Conservation (phyloP, 495 filamentous ascomycete genomes). For the Penicillium diatomitis region DNA sequence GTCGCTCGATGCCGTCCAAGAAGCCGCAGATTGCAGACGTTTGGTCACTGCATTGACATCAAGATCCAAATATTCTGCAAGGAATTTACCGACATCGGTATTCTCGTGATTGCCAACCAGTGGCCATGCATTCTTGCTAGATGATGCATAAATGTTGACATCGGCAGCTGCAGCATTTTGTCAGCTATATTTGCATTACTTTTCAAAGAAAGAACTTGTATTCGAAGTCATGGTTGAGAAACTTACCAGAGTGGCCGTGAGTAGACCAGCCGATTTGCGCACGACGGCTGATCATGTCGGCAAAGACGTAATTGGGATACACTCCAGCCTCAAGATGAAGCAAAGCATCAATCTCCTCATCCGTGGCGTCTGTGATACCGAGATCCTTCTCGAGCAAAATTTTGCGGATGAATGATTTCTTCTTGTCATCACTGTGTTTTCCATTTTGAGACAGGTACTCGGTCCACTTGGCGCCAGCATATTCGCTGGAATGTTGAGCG, state of each 20-base stretch:
- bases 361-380: conserved; percentile 64
- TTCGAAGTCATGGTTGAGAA: background rate
- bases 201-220: background rate
- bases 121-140: conserved; percentile 32
- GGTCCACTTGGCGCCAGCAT: conserved; percentile 50
- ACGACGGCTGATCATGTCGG: conserved; percentile 75
- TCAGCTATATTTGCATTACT: conserved; percentile 9
- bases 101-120: conserved; percentile 88
- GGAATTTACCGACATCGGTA: conserved; percentile 77
- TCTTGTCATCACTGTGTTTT: conserved; percentile 13
- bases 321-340: conserved; percentile 39
- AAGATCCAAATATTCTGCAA: conserved; percentile 69
- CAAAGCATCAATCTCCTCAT: conserved; percentile 60
- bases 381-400: conserved; percentile 55
- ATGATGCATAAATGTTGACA: conserved; percentile 81
- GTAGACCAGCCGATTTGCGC: conserved; percentile 90
- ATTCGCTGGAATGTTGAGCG: conserved; percentile 68
- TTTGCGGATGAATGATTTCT: conserved; percentile 46
- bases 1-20: conserved; percentile 12
- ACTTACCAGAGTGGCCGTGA: conserved; percentile 68
- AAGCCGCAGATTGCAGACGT: conserved; percentile 53
- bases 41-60: conserved; percentile 68
- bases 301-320: conserved; percentile 51
- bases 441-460: conserved; percentile 38
- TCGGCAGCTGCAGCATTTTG: conserved; percentile 48